Percentiles rank a stretch among this genome's conserved stretches.
phyloP scores from a whole-genome alignment of 768 basidiomycete species.

The Termitomyces sp. region DNA sequence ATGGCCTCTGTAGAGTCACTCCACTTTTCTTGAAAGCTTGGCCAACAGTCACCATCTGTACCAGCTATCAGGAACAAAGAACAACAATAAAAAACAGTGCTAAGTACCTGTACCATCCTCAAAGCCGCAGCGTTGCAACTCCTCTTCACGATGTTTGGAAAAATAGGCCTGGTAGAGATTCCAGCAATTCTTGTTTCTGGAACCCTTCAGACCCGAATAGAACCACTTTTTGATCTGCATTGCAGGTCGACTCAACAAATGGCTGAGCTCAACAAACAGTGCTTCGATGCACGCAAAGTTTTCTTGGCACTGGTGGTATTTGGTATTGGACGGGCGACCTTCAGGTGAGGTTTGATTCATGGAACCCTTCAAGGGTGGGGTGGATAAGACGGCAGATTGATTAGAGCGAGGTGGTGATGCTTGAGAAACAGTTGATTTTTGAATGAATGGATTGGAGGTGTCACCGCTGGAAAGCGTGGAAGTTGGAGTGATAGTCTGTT shows the following conservation, averaged over 20 bases:
- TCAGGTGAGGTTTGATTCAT: too few relatives aligned
- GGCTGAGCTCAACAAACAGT: background rate
- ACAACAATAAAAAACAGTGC: background rate
- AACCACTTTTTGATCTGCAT: background rate
- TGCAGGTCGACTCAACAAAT: background rate
- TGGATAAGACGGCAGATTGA: too few relatives aligned
- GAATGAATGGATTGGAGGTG: too few relatives aligned
- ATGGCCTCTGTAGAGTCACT: background rate
- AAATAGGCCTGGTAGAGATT: background rate
- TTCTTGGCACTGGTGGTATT: background rate
- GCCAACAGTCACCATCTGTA: background rate
- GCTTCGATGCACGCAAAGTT: background rate
- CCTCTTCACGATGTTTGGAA: background rate
- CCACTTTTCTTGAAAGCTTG: background rate
- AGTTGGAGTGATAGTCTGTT: background rate
- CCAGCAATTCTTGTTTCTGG: background rate
- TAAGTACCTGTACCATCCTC: background rate
- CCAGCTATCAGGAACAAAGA: background rate
- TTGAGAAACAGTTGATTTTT: too few relatives aligned
- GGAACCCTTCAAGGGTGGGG: too few relatives aligned
- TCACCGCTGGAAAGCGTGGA: background rate
- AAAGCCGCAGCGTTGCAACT: background rate
- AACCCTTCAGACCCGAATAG: background rate
- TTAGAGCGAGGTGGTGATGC: too few relatives aligned
- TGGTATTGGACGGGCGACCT: background rate